Base-by-base conservation (phyloP, 805 yeast species). In the Brettanomyces anomalus region DNA sequence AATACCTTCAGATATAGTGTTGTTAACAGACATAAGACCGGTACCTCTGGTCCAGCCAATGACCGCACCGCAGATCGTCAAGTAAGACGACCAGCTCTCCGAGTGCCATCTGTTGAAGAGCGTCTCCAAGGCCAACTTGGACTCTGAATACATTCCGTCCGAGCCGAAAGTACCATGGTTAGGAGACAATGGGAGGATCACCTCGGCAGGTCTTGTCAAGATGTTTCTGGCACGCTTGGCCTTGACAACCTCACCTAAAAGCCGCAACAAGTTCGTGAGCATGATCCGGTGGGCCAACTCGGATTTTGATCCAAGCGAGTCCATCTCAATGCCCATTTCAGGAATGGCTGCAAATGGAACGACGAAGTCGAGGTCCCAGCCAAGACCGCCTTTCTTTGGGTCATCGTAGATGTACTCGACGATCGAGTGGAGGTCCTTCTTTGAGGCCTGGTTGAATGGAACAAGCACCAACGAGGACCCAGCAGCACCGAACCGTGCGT, bases 1-100 rank as follows among this genome's bases (percentile, higher is more conserved):
- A 60, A 93, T 85, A 54, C 97, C 97, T 70, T 89, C 96, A 48
- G 99, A 96, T 64, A 93, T 86, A 62, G 87, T 83, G 72, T 93
- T 93, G 76, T 93, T 93, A 55, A 82, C 97, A 59, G 88, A 76
- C 99, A 93, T 93, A 61, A 93, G 80, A 61, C 99, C 99, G 46
- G 99, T 93, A 67, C 99, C 99, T 76, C 99, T 86, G 50, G 99
- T 93, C 99, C 99, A 93, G 64, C 99, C 99, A 66, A 93, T 93
- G 53, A 93, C 77, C 37, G 98, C 97, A 74, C 99, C 99, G 67
- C 97, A 89, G 47, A 93, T 73, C 46, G 97, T 93, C 70, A 93
- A 79, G 71, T 85, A 93, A 51, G 84, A 71, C 37, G 83, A 81
- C 99, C 99, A 93, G 46, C 88, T 84, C 74, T 93, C 99, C 39